phyloP scores from a whole-genome alignment of 2,329 filamentous ascomycete species.

The Cercospora zeina region DNA sequence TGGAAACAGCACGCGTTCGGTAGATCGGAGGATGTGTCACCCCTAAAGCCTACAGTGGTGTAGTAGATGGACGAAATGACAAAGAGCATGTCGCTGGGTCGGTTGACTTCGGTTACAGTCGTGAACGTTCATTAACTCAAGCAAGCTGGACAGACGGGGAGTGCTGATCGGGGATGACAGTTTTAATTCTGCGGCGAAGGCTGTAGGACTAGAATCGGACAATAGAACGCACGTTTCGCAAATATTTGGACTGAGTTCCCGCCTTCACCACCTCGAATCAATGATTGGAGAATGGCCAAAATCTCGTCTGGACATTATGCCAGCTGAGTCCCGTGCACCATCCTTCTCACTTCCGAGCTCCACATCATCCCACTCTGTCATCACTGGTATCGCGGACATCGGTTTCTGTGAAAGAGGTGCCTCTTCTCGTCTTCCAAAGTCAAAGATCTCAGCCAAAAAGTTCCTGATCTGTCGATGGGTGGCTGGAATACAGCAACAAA shows the following conservation, averaged over 20 bases:
- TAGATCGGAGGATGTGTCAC: too few relatives aligned
- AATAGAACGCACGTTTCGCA: not conserved
- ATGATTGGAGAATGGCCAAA: conserved; percentile 7
- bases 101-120: too few relatives aligned
- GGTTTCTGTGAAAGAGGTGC: not conserved
- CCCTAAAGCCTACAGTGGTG: too few relatives aligned
- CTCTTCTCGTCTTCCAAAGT: not conserved
- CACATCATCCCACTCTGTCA: not conserved
- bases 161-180: too few relatives aligned
- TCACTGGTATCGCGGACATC: not conserved
- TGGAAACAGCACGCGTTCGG: too few relatives aligned
- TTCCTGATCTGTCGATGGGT: conserved; percentile 9
- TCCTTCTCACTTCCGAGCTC: not conserved
- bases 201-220: too few relatives aligned
- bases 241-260: too few relatives aligned
- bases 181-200: too few relatives aligned
- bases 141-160: too few relatives aligned
- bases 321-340: not conserved
- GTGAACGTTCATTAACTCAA: too few relatives aligned
- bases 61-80: too few relatives aligned
- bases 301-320: not conserved
- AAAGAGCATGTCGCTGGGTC: too few relatives aligned
- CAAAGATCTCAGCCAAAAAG: conserved; percentile 9
- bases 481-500: conserved; percentile 12
- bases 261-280: conserved; percentile 10